Conservation (phyloP, 2,329 filamentous ascomycete species). For the Bipolaris bicolor region DNA sequence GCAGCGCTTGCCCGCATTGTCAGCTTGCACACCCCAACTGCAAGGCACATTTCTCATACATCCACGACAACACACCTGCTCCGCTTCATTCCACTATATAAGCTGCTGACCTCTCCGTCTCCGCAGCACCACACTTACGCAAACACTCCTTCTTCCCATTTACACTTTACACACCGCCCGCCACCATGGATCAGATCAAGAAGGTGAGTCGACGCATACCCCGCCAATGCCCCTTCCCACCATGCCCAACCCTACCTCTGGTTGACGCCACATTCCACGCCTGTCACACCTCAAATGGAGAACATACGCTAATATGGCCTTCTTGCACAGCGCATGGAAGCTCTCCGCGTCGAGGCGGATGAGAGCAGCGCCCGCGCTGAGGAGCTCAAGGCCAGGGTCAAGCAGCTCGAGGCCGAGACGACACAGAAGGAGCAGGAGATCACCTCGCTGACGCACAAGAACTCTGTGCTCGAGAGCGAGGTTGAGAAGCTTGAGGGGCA, state of each 20-base stretch:
- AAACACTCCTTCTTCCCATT: conserved; percentile 4
- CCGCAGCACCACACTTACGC: conserved; percentile 9
- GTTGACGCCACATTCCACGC: conserved; percentile 13
- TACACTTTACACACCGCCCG: conserved; percentile 17
- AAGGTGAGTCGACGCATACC: conserved; percentile 68
- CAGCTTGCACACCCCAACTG: conserved; percentile 25
- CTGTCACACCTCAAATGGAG: conserved; percentile 3
- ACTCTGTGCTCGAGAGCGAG: conserved; percentile 85
- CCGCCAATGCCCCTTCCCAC: conserved; percentile 38
- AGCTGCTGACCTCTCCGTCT: conserved; percentile 9
- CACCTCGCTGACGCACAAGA: conserved; percentile 94
- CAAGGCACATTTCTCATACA: conserved; percentile 32
- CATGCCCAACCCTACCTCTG: conserved; percentile 15
- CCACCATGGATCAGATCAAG: conserved; percentile 83
- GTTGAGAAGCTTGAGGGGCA: conserved; percentile 88
- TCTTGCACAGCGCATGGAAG: conserved; percentile 80
- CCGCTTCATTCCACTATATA: conserved; percentile 15
- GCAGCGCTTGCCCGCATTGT: conserved; percentile 38
- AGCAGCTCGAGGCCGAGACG: conserved; percentile 91
- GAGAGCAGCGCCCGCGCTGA: conserved; percentile 81
- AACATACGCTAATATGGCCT: conserved; percentile 26
- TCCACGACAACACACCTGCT: conserved; percentile 23
- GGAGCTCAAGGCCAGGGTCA: conserved; percentile 86
- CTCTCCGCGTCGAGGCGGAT: conserved; percentile 92
- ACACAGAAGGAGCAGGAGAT: conserved; percentile 97